phyloP scores from a whole-genome alignment of 306 rosid genomes.

The Vigna reflexopilosa region DNA sequence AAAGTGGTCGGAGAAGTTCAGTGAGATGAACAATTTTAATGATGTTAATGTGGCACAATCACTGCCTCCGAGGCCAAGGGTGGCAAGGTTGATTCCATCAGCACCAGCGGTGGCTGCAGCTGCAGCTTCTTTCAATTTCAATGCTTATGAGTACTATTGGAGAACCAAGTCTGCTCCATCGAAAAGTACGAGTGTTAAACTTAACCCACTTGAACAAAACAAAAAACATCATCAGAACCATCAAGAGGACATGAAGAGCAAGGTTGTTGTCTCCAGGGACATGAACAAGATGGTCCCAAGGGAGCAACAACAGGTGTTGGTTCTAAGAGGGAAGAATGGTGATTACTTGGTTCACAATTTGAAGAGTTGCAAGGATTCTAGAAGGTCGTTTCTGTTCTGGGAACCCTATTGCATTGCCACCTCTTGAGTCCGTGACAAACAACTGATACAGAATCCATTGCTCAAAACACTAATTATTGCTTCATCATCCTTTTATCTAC shows the following conservation, averaged over 20 bases:
- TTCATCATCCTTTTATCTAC: slow-evolving; percentile 44
- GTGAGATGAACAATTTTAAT: slow-evolving; percentile 56
- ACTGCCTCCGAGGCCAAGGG: slow-evolving; percentile 68
- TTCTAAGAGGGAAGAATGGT: slow-evolving; percentile 70
- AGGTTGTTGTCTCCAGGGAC: slow-evolving; percentile 44
- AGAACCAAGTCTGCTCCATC: slow-evolving; percentile 52
- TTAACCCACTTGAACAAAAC: slow-evolving; percentile 42
- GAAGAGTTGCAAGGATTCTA: slow-evolving; percentile 75
- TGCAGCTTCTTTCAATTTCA: slow-evolving; percentile 66
- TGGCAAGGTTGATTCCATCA: slow-evolving; percentile 53
- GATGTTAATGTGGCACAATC: slow-evolving; percentile 57
- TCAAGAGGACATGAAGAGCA: slow-evolving; percentile 34
- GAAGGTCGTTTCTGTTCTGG: slow-evolving; percentile 75
- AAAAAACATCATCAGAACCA: background rate
- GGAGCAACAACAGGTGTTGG: slow-evolving; percentile 56
- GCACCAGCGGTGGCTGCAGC: slow-evolving; percentile 39
- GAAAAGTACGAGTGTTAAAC: slow-evolving; percentile 19
- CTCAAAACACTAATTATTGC: slow-evolving; percentile 45
- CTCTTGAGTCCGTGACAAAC: slow-evolving; percentile 52
- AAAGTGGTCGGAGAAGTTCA: slow-evolving; percentile 58
- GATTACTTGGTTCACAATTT: slow-evolving; percentile 66
- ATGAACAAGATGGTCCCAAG: slow-evolving; percentile 39
- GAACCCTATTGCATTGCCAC: slow-evolving; percentile 90
- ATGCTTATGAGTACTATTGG: slow-evolving; percentile 80
- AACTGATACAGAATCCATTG: slow-evolving; percentile 47